phyloP scores from a whole-genome alignment of 2,329 filamentous ascomycete genomes.

The Colletotrichum shisoi region DNA sequence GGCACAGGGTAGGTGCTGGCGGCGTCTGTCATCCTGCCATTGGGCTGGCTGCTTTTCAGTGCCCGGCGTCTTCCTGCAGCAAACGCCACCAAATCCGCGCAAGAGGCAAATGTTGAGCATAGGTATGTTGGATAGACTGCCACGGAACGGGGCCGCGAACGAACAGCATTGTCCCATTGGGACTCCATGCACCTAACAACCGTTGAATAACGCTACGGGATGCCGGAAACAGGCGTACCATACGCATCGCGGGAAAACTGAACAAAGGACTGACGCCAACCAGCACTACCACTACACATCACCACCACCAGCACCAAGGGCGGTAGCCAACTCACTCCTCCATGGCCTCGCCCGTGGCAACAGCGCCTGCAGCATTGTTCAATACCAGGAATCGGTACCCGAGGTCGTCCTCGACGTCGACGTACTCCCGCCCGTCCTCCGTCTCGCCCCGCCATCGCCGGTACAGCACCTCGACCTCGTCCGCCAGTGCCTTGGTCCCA shows the following conservation, averaged over 20 bases:
- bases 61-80: conserved; percentile 18
- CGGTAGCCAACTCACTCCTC: neutral
- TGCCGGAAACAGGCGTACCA: neutral
- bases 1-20: too few relatives aligned
- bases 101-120: neutral
- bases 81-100: neutral
- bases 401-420: conserved; percentile 46
- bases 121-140: conserved; percentile 16
- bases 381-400: conserved; percentile 20
- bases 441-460: conserved; percentile 46
- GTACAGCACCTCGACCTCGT: conserved; percentile 43
- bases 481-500: conserved; percentile 30
- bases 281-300: too few relatives aligned
- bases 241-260: neutral
- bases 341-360: conserved; percentile 3
- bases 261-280: neutral
- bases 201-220: neutral
- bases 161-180: neutral
- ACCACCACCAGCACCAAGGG: too few relatives aligned
- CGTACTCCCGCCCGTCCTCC: conserved; percentile 45
- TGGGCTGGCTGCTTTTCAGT: neutral
- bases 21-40: too few relatives aligned
- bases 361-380: conserved; percentile 9
- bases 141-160: conserved; percentile 1
- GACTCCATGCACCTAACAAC: too few relatives aligned